Evolutionary conservation across 306 rosid species (phyloP), one percentile per base, ranked within the genome.

Genomic region (Pyrus pyrifolia): DNA sequence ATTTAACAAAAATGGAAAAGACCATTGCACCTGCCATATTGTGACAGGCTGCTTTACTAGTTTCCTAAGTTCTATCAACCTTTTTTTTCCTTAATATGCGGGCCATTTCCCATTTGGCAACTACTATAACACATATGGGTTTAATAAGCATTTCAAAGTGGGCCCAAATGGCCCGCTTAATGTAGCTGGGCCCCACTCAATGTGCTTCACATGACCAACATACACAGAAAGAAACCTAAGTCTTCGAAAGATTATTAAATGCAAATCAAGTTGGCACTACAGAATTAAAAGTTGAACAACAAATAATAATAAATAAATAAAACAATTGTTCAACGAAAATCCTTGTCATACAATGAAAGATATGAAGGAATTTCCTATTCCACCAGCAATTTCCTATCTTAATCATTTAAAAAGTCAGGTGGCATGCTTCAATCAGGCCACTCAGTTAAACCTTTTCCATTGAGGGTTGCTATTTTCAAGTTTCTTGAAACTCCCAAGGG

Each of bases 11-110:
- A 61, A 13, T 52, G 40, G 86, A 81, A 58, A 75, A 63, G 68
- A 33, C 45, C 79, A 10, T 70, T 64, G 55, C 46, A 83, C 71
- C 91, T 73, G 74, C 79, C 80, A 42, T 22, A 46, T 17, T 57
- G 65, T 70, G 79, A 79, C 71, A 81, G 81, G 18, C 23, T 51
- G 76, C 65, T 13, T 22, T 67, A 45, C 53, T 65, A 12, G 14
- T 64, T 71, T 52, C 62, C 27, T 29, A 27, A 30, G 61, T 62
- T 45, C 70, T 49, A 74, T 70, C 70, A 74, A 74, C 35, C 35
- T 55, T 14, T 5, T 5, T 8, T 15, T 40, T n/a, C 42, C 49
- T 33, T 49, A 15, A 44, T 19, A 0, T 11, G 11, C n/a, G 67
- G 76, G 35, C 53, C 76, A 72, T 21, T 72, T 57, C 23, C 53